Base-by-base conservation (phyloP, 768 basidiomycete species). In the Pleurotus cornucopiae region DNA sequence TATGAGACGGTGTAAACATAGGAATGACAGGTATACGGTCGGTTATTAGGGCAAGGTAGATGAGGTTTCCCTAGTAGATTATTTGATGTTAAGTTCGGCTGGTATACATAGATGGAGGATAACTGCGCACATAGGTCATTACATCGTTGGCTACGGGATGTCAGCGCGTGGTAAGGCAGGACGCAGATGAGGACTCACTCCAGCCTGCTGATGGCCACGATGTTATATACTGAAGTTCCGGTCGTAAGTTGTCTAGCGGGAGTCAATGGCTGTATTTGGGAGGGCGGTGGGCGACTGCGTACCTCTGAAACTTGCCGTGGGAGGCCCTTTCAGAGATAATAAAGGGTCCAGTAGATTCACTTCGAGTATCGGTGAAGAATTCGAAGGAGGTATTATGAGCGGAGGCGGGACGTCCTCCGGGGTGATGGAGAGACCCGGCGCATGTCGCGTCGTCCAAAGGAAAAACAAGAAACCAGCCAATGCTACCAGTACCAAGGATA, bases 161-260 rank as follows among this genome's bases (percentile, higher is more conserved):
- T 37, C 14, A 54, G 59, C 58, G 40, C 37, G 48, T 54, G 43
- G 30, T 54, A 66, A 46, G 53, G 47, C 3, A 23, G n/a, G 45
- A 21, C 20, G 38, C 13, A 45, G 21, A 43, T 2, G 56, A 43
- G 47, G 26, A 76, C 83, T 61, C 64, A 83, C 82, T 88, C 88
- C 88, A 90, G 40, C 88, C 88, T n/a, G 87, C 86, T 38, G 83
- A 82, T 40, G 83, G 73, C 86, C 86, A 90, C 12, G 85, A 85
- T 1, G 86, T 84, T 57, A 90, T 81, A 60, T 89, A 90, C 59
- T 84, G 76, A 3, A 72, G 71, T 55, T 86, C 80, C 16, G 78
- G 69, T 13, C 76, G 78, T 37, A 90, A 69, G 60, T 88, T 89
- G 60, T 88, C 88, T 86, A 47, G 5, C n/a, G 43, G 26, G 21